A percentile compares a stretch with the other conserved stretches of the same genome.
phyloP scores from a whole-genome alignment of 331 rosid species.

The Pyracantha coccinea region DNA sequence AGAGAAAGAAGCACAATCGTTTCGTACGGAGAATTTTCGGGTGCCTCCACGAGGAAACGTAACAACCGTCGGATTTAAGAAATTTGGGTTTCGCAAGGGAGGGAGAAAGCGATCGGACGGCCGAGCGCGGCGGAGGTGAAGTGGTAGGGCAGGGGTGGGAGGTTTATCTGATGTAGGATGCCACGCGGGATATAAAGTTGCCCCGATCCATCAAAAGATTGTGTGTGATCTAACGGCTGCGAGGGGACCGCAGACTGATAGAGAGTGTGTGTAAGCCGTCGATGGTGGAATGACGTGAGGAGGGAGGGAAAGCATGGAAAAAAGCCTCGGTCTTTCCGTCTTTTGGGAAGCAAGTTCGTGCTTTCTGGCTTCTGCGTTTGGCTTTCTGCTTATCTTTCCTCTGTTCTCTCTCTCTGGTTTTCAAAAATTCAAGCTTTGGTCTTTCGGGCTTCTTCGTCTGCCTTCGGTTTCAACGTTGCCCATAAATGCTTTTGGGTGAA shows the following conservation, averaged over 20 bases:
- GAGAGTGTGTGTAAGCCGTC: background rate
- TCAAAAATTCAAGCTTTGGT: background rate
- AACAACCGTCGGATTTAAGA: background rate
- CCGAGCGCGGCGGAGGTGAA: background rate
- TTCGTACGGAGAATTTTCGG: background rate
- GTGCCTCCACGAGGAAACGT: background rate
- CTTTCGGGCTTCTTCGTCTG: no score
- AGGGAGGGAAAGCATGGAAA: background rate
- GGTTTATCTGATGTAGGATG: slow-evolving; percentile 12
- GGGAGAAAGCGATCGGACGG: slow-evolving; percentile 7
- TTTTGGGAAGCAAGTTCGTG: background rate
- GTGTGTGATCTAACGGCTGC: slow-evolving; percentile 16
- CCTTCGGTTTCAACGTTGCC: background rate
- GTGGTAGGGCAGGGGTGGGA: background rate
- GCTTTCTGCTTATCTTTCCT: background rate
- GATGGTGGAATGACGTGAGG: slow-evolving; percentile 16
- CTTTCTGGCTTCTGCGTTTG: background rate
- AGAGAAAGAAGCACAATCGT: background rate
- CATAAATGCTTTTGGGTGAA: background rate
- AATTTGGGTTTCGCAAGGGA: background rate
- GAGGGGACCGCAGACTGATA: background rate
- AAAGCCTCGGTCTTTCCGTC: background rate
- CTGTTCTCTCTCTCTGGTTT: background rate
- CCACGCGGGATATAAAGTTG: slow-evolving; percentile 5
- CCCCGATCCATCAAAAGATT: background rate